phyloP scores from a whole-genome alignment of 306 rosid species.

The Nissolia schottii region DNA sequence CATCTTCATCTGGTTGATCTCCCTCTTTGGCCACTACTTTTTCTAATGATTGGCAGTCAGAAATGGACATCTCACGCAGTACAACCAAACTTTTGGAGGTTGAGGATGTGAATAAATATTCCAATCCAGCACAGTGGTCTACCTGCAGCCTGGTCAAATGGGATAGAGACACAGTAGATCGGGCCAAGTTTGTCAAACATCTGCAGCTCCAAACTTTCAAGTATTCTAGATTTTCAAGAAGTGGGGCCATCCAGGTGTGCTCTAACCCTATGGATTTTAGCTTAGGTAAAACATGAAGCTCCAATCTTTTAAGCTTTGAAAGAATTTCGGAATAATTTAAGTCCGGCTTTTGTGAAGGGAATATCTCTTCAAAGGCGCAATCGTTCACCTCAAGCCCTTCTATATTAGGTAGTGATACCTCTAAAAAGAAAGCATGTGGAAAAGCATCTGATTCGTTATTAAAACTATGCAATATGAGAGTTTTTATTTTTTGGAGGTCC shows the following conservation, averaged over 20 bases:
- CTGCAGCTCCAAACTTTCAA: not conserved
- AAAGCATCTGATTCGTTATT: not conserved
- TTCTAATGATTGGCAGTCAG: not conserved
- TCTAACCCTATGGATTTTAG: not conserved
- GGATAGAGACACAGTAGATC: not conserved
- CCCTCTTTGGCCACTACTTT: not conserved
- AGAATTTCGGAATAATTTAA: not conserved
- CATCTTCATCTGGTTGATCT: not conserved
- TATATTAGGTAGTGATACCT: not conserved
- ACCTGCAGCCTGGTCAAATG: not conserved
- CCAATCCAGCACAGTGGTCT: not conserved
- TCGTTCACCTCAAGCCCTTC: not conserved
- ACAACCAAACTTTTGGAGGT: not conserved
- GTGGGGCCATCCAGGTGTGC: not conserved
- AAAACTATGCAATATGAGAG: rapidly evolving
- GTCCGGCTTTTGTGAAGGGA: not conserved
- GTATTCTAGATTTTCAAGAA: not conserved
- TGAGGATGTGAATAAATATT: slow-evolving; percentile 6
- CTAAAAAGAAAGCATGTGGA: not conserved
- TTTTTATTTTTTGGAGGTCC: not conserved
- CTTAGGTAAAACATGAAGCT: not conserved
- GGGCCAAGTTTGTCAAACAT: not conserved
- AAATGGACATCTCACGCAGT: not conserved
- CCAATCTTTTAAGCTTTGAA: not conserved
- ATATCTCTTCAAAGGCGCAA: not conserved